Evolutionary conservation across 2,329 filamentous ascomycete genomes (phyloP).

Genomic region (Lachnellula subtilissima): DNA sequence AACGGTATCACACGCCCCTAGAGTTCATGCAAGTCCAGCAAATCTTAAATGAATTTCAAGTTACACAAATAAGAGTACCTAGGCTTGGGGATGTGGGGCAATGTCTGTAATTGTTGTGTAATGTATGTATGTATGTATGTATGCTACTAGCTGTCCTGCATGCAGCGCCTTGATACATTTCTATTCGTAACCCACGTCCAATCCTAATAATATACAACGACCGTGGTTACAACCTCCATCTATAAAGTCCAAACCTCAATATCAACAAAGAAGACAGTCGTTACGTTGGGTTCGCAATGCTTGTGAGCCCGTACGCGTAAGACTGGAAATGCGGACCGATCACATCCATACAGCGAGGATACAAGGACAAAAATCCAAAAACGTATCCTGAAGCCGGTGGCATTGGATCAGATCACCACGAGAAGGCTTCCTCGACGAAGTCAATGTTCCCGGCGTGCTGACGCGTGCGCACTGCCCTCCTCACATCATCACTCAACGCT

Average conservation of each 20-base stretch:
- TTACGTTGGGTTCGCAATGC: background rate
- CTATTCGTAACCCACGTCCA: background rate
- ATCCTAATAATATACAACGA: conserved; percentile 16
- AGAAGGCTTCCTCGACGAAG: conserved; percentile 76
- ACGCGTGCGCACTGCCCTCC: conserved; percentile 59
- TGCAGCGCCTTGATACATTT: background rate
- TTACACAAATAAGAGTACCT: too few relatives aligned
- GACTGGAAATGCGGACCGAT: background rate
- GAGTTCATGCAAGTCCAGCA: too few relatives aligned
- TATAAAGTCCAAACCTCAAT: background rate
- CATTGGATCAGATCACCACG: conserved; percentile 41
- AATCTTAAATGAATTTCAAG: too few relatives aligned
- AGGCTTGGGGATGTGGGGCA: too few relatives aligned
- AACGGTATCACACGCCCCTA: too few relatives aligned
- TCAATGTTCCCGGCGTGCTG: conserved; percentile 65
- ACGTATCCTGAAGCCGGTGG: too few relatives aligned
- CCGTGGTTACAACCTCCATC: conserved; percentile 3
- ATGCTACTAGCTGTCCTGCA: background rate
- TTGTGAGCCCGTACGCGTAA: too few relatives aligned
- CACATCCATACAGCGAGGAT: background rate
- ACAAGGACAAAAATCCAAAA: too few relatives aligned
- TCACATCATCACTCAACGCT: conserved; percentile 68
- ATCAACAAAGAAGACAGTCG: conserved; percentile 10
- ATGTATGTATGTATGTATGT: background rate
- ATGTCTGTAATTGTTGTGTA: background rate